These are phyloP conservation scores for Pythium apleroticum DNA, from an alignment of 352 stramenopile species.

Conservation along the genomic window DNA sequence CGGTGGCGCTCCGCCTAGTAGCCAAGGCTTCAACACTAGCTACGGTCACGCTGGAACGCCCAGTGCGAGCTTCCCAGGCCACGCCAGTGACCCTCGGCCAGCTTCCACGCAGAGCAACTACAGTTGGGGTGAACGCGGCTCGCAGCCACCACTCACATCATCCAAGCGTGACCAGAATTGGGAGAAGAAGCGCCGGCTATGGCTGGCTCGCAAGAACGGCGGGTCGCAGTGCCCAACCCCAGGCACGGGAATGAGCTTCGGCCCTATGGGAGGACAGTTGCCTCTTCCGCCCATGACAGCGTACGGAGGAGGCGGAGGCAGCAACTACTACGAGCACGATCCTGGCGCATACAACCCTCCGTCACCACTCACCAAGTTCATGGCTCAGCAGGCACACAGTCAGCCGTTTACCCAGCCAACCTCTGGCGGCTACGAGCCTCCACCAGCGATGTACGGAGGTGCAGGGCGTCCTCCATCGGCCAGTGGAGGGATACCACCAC, in stretches of 20 bases:
- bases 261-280: conserved; percentile 4
- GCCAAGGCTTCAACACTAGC: neutral
- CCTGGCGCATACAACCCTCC: conserved; percentile 30
- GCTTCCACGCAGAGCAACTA: conserved; percentile 31
- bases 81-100: conserved; percentile 7
- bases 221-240: conserved; percentile 4
- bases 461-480: conserved; percentile 7
- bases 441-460: neutral
- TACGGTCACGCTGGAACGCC: neutral
- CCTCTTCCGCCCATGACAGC: conserved; percentile 20
- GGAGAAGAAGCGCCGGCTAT: conserved; percentile 73
- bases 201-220: conserved; percentile 57
- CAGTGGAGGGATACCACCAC: conserved; percentile 5
- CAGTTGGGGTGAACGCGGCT: conserved; percentile 36
- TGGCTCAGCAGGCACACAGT: conserved; percentile 52
- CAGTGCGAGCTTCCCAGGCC: neutral
- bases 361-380: conserved; percentile 73
- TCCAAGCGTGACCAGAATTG: conserved; percentile 83
- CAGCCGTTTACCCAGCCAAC: conserved; percentile 3
- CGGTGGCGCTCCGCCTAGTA: conserved; percentile 6
- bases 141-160: conserved; percentile 66
- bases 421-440: neutral
- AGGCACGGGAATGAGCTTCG: conserved; percentile 18
- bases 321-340: conserved; percentile 19
- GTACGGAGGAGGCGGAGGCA: conserved; percentile 1